These are phyloP conservation scores for Penicillium sp. DNA, from an alignment of 2,329 filamentous ascomycete genomes.

Conservation along the genomic window DNA sequence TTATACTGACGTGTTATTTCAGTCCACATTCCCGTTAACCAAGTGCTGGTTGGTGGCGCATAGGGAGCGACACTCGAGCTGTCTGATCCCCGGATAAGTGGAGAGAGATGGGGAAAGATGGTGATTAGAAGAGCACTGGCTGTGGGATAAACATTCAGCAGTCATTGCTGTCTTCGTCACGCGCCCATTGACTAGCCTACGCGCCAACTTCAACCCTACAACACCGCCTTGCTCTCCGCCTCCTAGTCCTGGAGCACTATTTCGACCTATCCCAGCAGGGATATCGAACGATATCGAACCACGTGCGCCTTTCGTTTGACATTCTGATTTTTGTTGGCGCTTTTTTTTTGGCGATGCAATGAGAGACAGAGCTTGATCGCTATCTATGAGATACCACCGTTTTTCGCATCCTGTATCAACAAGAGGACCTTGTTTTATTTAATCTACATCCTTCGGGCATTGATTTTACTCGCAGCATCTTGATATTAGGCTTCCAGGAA, in stretches of 20 bases:
- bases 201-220: not conserved
- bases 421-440: conserved; percentile 16
- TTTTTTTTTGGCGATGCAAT: conserved; percentile 21
- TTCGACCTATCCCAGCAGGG: not conserved
- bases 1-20: conserved; percentile 15
- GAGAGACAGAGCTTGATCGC: conserved; percentile 17
- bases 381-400: conserved; percentile 28
- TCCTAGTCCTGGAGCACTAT: not conserved
- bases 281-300: not conserved
- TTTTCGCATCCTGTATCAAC: conserved; percentile 25
- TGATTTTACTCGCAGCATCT: not conserved
- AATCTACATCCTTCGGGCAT: conserved; percentile 19
- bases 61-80: conserved; percentile 20
- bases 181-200: too few relatives aligned
- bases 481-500: not conserved
- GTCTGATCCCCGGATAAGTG: not conserved
- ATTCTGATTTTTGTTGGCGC: conserved; percentile 14
- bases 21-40: conserved; percentile 54
- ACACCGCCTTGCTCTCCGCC: not conserved
- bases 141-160: not conserved
- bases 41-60: conserved; percentile 50
- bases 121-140: not conserved
- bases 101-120: not conserved
- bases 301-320: not conserved
- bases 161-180: not conserved